Percentiles rank a stretch among this genome's conserved stretches.
phyloP scores from a whole-genome alignment of 805 yeast genomes.

The Teunomyces pallodes region DNA sequence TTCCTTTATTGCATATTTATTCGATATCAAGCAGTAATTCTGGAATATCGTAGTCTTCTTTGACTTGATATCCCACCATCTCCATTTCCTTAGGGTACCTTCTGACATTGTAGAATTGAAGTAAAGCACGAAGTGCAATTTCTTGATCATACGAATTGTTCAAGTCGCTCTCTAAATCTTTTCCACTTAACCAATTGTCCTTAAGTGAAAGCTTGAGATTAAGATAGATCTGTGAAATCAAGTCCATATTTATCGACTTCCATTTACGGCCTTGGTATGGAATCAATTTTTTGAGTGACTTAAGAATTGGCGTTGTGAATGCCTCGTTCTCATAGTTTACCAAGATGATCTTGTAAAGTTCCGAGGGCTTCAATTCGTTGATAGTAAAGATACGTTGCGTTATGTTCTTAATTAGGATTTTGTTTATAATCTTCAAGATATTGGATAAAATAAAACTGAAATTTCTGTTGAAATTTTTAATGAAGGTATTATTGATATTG shows the following conservation, averaged over 20 bases:
- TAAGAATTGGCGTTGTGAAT: constrained; percentile 67
- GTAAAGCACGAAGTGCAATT: constrained; percentile 71
- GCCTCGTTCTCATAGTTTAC: constrained; percentile 56
- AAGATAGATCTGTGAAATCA: constrained; percentile 81
- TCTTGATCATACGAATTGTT: constrained; percentile 83
- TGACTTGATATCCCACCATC: constrained; percentile 53
- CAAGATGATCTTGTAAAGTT: constrained; percentile 54
- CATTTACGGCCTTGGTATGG: constrained; percentile 94
- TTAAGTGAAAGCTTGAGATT: constrained; percentile 67
- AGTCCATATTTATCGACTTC: constrained; percentile 90
- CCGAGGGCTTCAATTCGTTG: constrained; percentile 63
- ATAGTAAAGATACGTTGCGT: constrained; percentile 70
- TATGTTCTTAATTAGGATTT: constrained; percentile 56
- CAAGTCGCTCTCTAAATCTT: constrained; percentile 71
- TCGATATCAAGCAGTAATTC: constrained; percentile 15
- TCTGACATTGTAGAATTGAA: constrained; percentile 71
- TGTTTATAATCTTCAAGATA: constrained; percentile 53
- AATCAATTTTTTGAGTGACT: constrained; percentile 71
- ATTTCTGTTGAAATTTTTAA: constrained; percentile 33
- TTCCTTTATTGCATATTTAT: background rate
- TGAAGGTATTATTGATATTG: constrained; percentile 25
- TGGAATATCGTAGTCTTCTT: constrained; percentile 18
- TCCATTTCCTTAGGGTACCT: constrained; percentile 54
- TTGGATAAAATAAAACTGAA: constrained; percentile 50
- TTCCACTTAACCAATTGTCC: constrained; percentile 87